Evolutionary conservation across 306 rosid genomes (phyloP).

Genomic region (Clitoria ternatea): DNA sequence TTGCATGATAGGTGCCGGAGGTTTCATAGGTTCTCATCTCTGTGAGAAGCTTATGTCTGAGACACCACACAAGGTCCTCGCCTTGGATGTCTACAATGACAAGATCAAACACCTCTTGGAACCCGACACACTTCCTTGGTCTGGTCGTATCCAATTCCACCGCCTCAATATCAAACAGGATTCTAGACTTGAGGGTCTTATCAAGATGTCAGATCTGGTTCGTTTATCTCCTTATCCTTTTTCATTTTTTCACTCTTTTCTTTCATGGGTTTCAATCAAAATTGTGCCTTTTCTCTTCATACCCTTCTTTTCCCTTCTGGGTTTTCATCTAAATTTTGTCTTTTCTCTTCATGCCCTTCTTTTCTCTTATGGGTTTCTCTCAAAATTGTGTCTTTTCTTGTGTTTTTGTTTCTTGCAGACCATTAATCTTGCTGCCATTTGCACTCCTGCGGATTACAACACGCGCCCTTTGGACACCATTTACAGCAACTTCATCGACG

Average conservation of each 20-base stretch:
- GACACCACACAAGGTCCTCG: conserved; percentile 79
- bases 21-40: conserved; percentile 91
- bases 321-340: too few species aligned
- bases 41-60: conserved; percentile 79
- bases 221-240: not conserved
- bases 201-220: conserved; percentile 92
- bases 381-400: too few species aligned
- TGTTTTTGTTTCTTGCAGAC: conserved; percentile 38
- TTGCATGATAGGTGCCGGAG: conserved; percentile 97
- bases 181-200: conserved; percentile 84
- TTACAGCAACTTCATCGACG: conserved; percentile 92
- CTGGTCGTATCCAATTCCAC: conserved; percentile 79
- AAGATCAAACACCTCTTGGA: conserved; percentile 87
- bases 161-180: conserved; percentile 91
- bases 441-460: conserved; percentile 95
- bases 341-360: too few species aligned
- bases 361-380: too few species aligned
- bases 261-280: not conserved
- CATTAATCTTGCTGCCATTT: conserved; percentile 89
- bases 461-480: conserved; percentile 91
- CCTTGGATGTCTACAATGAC: conserved; percentile 81
- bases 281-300: not conserved
- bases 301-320: too few species aligned
- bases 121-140: conserved; percentile 61
- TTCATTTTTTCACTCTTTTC: not conserved